phyloP scores from a whole-genome alignment of 208 protist species.

The Porcisia deanei region DNA sequence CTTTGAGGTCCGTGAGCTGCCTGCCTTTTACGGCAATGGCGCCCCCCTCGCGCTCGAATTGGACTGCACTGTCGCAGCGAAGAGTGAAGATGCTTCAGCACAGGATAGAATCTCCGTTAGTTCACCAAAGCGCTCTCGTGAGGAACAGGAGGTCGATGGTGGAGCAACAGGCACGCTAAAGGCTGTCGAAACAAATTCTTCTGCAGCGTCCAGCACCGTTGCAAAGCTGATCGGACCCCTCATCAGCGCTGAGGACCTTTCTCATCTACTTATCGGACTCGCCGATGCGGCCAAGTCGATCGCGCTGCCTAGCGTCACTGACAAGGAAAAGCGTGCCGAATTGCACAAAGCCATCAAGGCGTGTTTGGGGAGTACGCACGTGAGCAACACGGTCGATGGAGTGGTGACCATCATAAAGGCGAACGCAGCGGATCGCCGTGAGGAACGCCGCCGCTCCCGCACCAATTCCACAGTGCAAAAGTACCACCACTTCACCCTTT shows the following conservation, averaged over 20 bases:
- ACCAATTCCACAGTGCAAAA: constrained; percentile 17
- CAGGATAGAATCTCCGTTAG: neutral
- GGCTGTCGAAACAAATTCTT: neutral
- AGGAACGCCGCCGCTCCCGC: constrained; percentile 58
- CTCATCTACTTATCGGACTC: constrained; percentile 37
- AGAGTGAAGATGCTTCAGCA: neutral
- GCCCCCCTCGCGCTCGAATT: constrained; percentile 66
- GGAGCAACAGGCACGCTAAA: neutral
- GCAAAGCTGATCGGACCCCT: constrained; percentile 30
- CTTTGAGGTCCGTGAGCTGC: constrained; percentile 88
- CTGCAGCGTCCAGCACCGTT: neutral
- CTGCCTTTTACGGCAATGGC: constrained; percentile 55
- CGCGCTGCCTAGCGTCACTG: constrained; percentile 36
- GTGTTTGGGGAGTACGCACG: constrained; percentile 53
- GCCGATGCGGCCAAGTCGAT: constrained; percentile 29
- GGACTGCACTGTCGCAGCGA: neutral
- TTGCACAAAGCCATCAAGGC: constrained; percentile 68
- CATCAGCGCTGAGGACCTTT: constrained; percentile 49
- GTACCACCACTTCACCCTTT: constrained; percentile 93
- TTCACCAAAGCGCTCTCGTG: constrained; percentile 16
- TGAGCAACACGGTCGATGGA: constrained; percentile 71
- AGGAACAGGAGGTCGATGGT: neutral
- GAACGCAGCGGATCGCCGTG: constrained; percentile 57
- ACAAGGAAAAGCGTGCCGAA: constrained; percentile 57
- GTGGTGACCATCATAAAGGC: constrained; percentile 57